Conservation (phyloP, 345 rosid genomes). For the Triadica sebifera region DNA sequence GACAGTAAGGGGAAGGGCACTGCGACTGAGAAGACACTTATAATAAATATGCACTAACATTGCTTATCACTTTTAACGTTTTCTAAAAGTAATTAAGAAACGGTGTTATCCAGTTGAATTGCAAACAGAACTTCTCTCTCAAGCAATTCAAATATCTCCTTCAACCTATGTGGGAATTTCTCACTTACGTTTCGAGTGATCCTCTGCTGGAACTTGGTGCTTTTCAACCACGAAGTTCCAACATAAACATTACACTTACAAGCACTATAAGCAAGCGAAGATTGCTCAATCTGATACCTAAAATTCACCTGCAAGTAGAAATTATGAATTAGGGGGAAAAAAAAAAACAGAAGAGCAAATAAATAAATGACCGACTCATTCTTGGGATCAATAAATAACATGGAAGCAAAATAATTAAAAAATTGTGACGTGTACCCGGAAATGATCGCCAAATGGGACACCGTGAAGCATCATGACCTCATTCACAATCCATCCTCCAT, state of each 20-base stretch:
- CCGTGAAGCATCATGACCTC: constrained; percentile 64
- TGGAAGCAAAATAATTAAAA: too few species aligned
- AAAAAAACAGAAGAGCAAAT: not conserved
- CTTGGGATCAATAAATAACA: not conserved
- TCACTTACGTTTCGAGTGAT: constrained; percentile 58
- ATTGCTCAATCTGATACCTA: constrained; percentile 53
- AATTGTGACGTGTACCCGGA: constrained; percentile 37
- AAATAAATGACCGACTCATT: not conserved
- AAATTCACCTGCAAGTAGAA: constrained; percentile 48
- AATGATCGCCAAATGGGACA: constrained; percentile 67
- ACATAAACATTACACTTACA: constrained; percentile 57
- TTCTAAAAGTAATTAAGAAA: too few species aligned
- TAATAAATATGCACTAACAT: not conserved
- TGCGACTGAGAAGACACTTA: too few species aligned
- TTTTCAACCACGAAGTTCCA: constrained; percentile 63
- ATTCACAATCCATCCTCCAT: constrained; percentile 64
- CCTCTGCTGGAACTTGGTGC: constrained; percentile 69
- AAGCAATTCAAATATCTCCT: constrained; percentile 56
- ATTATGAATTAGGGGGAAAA: too few species aligned
- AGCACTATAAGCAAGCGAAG: constrained; percentile 39
- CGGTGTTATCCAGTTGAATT: constrained; percentile 8
- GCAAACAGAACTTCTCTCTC: constrained; percentile 49
- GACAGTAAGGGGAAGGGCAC: too few species aligned
- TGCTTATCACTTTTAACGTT: not conserved
- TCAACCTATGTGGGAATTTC: constrained; percentile 48